Percentiles rank a stretch among this genome's conserved stretches.
phyloP scores from a whole-genome alignment of 2,329 filamentous ascomycete species.

The Talaromyces marneffei region DNA sequence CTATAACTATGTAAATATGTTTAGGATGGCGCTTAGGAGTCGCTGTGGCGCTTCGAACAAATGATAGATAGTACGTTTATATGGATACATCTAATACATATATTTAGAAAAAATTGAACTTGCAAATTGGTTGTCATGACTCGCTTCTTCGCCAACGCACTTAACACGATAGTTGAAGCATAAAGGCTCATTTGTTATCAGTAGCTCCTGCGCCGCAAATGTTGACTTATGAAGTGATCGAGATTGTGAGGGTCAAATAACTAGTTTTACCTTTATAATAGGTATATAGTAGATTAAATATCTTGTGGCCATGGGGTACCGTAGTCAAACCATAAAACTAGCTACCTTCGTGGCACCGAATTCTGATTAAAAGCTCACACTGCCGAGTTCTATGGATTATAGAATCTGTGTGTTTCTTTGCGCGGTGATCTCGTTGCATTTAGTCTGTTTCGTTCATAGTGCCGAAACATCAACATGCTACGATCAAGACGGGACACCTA shows the following conservation, averaged over 20 bases:
- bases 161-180: neutral
- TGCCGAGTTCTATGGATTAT: neutral
- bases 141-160: neutral
- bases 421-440: neutral
- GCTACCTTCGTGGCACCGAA: neutral
- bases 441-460: neutral
- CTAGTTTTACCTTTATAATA: neutral
- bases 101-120: neutral
- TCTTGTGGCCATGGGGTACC: neutral
- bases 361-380: neutral
- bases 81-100: neutral
- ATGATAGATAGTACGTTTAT: neutral
- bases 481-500: neutral
- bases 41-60: neutral
- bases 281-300: neutral
- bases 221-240: neutral
- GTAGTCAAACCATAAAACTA: neutral
- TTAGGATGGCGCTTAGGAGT: neutral
- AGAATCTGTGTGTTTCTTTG: neutral
- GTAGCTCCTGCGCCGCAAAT: neutral
- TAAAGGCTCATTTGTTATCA: neutral
- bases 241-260: neutral
- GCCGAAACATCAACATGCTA: neutral
- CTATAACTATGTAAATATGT: neutral
- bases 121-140: neutral